A percentile compares a stretch with the other conserved stretches of the same genome.
Evolutionary conservation across 306 rosid genomes (phyloP).

Genomic region (Comarum palustre): DNA sequence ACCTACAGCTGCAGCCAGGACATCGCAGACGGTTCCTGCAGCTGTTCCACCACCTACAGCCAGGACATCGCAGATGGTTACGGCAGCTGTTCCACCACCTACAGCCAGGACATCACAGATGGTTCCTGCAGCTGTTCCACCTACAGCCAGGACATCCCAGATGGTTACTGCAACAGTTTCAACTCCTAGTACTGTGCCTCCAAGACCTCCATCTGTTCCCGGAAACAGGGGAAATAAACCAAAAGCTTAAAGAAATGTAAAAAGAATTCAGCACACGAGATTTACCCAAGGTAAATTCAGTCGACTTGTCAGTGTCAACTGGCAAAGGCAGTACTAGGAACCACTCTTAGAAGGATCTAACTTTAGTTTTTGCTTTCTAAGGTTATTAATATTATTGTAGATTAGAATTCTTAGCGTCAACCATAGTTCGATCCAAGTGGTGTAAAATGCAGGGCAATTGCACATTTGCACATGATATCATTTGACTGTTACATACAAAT

Average conservation of each 20-base stretch:
- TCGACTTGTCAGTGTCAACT: constrained; percentile 9
- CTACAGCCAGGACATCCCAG: constrained; percentile 38
- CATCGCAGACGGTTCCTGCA: neutral
- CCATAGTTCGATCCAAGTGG: constrained; percentile 43
- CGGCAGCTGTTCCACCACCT: constrained; percentile 27
- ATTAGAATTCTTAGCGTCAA: constrained; percentile 44
- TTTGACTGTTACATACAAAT: constrained; percentile 26
- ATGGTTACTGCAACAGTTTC: constrained; percentile 34
- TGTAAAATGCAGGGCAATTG: constrained; percentile 73
- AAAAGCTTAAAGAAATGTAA: constrained; percentile 41
- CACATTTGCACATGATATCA: constrained; percentile 37
- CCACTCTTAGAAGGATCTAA: constrained; percentile 37
- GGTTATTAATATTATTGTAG: constrained; percentile 48
- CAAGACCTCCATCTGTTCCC: constrained; percentile 35
- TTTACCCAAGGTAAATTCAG: constrained; percentile 34
- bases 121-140: constrained; percentile 25
- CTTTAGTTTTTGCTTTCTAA: constrained; percentile 32
- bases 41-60: constrained; percentile 22
- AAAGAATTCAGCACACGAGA: constrained; percentile 36
- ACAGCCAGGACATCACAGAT: constrained; percentile 36
- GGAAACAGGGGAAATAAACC: constrained; percentile 54
- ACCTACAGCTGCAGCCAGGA: constrained; percentile 14
- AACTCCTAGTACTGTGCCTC: constrained; percentile 33
- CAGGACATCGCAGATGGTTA: too few species aligned
- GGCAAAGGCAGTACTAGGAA: constrained; percentile 30